Conservation (phyloP, 805 yeast species). For the Pichia sporocuriosa region DNA sequence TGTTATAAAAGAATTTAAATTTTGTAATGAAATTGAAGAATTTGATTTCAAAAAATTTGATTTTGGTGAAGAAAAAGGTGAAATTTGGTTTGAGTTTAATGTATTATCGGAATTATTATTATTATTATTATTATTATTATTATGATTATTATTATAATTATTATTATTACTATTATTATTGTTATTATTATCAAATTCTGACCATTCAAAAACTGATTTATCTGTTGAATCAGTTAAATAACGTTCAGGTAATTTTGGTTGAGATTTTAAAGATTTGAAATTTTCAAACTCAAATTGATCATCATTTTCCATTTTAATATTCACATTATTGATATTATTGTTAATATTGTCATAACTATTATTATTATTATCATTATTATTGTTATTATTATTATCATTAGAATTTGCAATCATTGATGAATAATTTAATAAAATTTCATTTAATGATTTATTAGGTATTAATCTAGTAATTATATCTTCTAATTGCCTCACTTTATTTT, state of each 20-base stretch:
- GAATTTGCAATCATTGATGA: background rate
- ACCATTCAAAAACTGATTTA: conserved; percentile 15
- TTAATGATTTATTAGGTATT: conserved; percentile 41
- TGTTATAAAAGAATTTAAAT: background rate
- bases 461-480: conserved; percentile 39
- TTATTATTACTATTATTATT: background rate
- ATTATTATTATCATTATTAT: background rate
- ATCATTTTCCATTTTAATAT: too few relatives aligned
- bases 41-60: conserved; percentile 5
- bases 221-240: conserved; percentile 13
- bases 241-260: conserved; percentile 14
- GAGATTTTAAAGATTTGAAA: conserved; percentile 15
- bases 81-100: background rate
- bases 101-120: background rate
- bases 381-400: conserved; percentile 10
- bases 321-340: background rate
- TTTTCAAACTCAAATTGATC: too few relatives aligned
- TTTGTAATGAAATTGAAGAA: conserved; percentile 1
- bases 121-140: background rate
- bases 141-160: background rate
- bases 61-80: conserved; percentile 9
- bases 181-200: conserved; percentile 9
- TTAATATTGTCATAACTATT: background rate
- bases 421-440: conserved; percentile 20
- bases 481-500: conserved; percentile 43